Evolutionary conservation across 2,329 filamentous ascomycete genomes (phyloP).

Genomic region (Ophiostoma himal-ulmi): DNA sequence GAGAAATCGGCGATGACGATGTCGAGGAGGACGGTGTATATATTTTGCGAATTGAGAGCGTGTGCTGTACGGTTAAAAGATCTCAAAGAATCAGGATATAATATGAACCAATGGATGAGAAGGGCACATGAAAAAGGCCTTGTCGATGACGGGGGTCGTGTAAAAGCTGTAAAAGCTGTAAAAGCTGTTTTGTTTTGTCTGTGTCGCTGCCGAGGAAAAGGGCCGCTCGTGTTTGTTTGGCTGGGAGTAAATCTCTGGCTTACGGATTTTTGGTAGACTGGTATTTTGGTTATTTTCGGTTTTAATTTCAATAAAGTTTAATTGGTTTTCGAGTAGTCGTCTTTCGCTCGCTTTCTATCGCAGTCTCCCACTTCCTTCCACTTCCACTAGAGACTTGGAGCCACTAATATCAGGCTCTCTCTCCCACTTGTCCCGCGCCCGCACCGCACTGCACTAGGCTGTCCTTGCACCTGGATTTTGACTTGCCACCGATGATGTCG

Average conservation of each 20-base stretch:
- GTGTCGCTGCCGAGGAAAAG: slow-evolving; percentile 10
- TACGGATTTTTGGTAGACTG: not conserved
- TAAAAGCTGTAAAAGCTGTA: slow-evolving; percentile 13
- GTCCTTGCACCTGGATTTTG: slow-evolving; percentile 8
- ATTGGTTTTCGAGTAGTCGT: not conserved
- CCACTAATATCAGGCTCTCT: not conserved
- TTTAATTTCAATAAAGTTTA: slow-evolving; percentile 10
- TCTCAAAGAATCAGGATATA: not conserved
- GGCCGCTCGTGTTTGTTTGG: slow-evolving; percentile 1
- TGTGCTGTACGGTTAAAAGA: not conserved
- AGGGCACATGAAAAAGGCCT: slow-evolving; percentile 1
- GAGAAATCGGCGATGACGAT: slow-evolving; percentile 6
- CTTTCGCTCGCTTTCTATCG: slow-evolving; percentile 12
- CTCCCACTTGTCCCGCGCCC: slow-evolving; percentile 16
- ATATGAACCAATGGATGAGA: slow-evolving; percentile 11
- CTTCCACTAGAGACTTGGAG: not conserved
- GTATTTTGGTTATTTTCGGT: not conserved
- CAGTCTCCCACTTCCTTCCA: not conserved
- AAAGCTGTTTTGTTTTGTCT: slow-evolving; percentile 6
- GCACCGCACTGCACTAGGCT: slow-evolving; percentile 1
- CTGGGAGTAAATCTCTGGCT: slow-evolving; percentile 1
- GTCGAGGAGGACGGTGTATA: not conserved
- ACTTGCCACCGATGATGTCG: slow-evolving; percentile 27
- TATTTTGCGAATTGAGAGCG: not conserved
- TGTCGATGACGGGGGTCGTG: not conserved